Percentiles rank a stretch among this genome's conserved stretches.
Evolutionary conservation across 768 basidiomycete species (phyloP).

Genomic region (Suillus subalutaceus): DNA sequence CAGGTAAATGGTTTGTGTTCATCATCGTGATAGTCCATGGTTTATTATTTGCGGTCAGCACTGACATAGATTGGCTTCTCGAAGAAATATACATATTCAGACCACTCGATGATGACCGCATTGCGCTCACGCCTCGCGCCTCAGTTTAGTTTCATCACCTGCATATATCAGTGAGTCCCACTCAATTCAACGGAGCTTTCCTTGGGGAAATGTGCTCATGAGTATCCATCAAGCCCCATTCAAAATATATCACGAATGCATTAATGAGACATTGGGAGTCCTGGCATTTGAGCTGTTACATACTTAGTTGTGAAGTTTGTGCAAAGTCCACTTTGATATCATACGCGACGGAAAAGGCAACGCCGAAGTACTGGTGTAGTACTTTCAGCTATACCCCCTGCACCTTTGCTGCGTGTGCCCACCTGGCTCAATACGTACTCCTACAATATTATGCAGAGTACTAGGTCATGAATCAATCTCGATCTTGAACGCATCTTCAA

Average conservation of each 20-base stretch:
- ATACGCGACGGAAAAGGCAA: background rate
- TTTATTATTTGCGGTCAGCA: constrained; percentile 15
- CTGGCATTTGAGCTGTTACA: background rate
- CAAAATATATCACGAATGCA: no score
- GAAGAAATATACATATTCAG: constrained; percentile 34
- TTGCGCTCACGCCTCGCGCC: constrained; percentile 29
- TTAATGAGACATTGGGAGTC: background rate
- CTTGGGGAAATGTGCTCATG: background rate
- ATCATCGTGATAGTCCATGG: background rate
- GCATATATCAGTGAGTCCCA: background rate
- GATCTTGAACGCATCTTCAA: constrained; percentile 4
- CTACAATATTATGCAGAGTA: constrained; percentile 4
- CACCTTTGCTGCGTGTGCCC: background rate
- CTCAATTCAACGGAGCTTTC: background rate
- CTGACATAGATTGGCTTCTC: constrained; percentile 23
- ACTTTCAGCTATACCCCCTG: constrained; percentile 1
- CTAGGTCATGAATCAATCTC: constrained; percentile 1
- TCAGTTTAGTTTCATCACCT: background rate
- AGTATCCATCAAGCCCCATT: background rate
- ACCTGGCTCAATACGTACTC: constrained; percentile 8
- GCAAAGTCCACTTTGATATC: background rate
- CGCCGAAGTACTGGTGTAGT: background rate
- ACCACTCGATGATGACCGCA: constrained; percentile 31
- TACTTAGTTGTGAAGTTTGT: background rate
- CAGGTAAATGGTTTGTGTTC: constrained; percentile 17